Conservation (phyloP, 495 filamentous ascomycete genomes). For the Hyaloscypha variabilis region DNA sequence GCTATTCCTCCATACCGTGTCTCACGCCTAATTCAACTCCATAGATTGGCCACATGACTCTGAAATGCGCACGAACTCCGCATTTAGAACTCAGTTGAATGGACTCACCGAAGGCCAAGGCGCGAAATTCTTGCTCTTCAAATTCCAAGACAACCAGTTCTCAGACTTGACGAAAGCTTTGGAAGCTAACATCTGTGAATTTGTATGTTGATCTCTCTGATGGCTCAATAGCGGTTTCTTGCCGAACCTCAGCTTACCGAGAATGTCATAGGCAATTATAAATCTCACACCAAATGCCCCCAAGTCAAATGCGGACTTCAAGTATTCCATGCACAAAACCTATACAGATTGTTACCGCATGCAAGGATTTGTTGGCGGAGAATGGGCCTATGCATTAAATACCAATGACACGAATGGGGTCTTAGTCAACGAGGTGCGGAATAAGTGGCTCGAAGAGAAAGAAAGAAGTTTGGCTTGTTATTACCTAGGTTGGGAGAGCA, state of each 20-base stretch:
- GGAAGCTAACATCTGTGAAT: not conserved
- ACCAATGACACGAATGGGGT: not conserved
- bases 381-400: slow-evolving; percentile 4
- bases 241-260: not conserved
- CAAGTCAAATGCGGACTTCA: not conserved
- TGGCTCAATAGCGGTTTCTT: too few relatives aligned
- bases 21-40: too few relatives aligned
- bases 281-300: not conserved
- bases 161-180: not conserved
- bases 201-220: not conserved
- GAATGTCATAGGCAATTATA: not conserved
- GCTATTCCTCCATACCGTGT: too few relatives aligned
- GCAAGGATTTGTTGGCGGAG: slow-evolving; percentile 5
- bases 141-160: not conserved
- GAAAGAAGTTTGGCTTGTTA: slow-evolving; percentile 6
- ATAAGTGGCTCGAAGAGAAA: not conserved
- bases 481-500: slow-evolving; percentile 12
- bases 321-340: slow-evolving; percentile 9
- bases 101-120: not conserved
- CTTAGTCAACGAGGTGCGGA: not conserved
- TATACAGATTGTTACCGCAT: slow-evolving; percentile 8
- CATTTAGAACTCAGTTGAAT: not conserved
- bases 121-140: not conserved
- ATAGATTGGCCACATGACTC: not conserved
- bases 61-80: not conserved